Percentiles rank a stretch among this genome's conserved stretches.
Conservation (phyloP, 495 filamentous ascomycete species). For the Haplographium delicatum region DNA sequence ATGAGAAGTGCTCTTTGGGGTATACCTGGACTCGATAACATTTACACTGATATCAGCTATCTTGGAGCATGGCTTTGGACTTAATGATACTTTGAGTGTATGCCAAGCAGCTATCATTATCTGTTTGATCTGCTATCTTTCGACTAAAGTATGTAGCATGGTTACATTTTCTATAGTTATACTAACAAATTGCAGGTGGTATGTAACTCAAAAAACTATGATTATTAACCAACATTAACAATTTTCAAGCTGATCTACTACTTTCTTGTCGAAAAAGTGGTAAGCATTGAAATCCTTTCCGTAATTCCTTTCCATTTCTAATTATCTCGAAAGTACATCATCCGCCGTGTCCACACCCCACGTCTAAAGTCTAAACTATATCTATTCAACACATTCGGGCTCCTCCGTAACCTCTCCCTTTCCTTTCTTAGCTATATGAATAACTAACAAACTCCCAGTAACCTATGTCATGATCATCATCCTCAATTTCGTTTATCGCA, state of each 20-base stretch:
- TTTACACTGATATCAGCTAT: conserved; percentile 48
- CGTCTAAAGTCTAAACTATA: conserved; percentile 44
- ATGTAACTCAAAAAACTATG: not conserved
- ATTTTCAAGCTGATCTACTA: conserved; percentile 45
- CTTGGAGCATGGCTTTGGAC: conserved; percentile 40
- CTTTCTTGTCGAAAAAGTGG: conserved; percentile 49
- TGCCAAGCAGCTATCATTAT: conserved; percentile 45
- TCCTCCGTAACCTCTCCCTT: conserved; percentile 35
- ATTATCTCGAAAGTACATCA: conserved; percentile 35
- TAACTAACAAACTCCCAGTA: not conserved
- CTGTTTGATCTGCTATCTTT: conserved; percentile 41
- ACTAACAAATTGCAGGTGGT: not conserved
- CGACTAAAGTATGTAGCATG: conserved; percentile 38
- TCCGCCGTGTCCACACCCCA: conserved; percentile 34
- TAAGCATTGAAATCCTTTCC: conserved; percentile 21
- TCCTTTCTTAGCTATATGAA: not conserved
- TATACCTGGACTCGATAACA: conserved; percentile 44
- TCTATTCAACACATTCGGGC: conserved; percentile 46
- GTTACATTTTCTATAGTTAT: not conserved
- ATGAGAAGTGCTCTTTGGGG: conserved; percentile 39
- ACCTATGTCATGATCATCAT: conserved; percentile 36
- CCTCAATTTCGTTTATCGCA: conserved; percentile 38
- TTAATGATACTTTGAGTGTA: conserved; percentile 33
- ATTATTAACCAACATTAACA: not conserved
- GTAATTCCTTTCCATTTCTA: not conserved